Evolutionary conservation across 2,329 filamentous ascomycete species (phyloP).

Genomic region (Arthrobotrys iridis): DNA sequence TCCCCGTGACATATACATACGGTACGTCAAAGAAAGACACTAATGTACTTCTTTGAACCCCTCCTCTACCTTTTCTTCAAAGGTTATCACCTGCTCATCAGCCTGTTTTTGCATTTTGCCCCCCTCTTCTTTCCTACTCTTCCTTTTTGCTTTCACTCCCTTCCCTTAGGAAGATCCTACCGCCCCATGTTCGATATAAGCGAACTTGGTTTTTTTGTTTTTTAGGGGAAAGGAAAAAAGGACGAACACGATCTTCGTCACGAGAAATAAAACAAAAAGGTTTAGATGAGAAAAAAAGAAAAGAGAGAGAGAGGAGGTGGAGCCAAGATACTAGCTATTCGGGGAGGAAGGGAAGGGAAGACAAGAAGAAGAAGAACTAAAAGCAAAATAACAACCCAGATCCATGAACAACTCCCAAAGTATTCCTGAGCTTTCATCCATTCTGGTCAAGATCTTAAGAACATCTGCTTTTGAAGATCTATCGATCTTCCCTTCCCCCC

Average conservation of each 20-base stretch:
- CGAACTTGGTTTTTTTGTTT: conserved; percentile 21
- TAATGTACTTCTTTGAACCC: too few species aligned
- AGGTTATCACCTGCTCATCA: conserved; percentile 25
- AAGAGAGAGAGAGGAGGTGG: not conserved
- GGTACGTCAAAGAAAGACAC: not conserved
- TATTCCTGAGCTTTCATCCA: too few species aligned
- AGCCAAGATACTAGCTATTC: not conserved
- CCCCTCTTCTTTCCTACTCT: not conserved
- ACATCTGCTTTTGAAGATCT: not conserved
- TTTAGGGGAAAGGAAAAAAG: conserved; percentile 3
- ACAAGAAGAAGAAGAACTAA: not conserved
- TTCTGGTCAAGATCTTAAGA: not conserved
- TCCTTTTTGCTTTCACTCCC: conserved; percentile 6
- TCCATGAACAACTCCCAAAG: conserved; percentile 14
- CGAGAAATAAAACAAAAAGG: conserved; percentile 15
- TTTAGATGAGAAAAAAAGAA: conserved; percentile 15
- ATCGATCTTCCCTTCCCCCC: too few species aligned
- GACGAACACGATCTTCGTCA: conserved; percentile 54
- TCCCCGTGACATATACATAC: conserved; percentile 36
- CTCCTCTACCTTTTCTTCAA: not conserved
- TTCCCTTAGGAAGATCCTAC: not conserved
- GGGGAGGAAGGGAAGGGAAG: not conserved
- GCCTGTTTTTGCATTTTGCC: conserved; percentile 17
- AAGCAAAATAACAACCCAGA: conserved; percentile 17
- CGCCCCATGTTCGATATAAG: conserved; percentile 49